Base-by-base conservation (phyloP, 2,329 filamentous ascomycete species). In the Neurospora sp. region DNA sequence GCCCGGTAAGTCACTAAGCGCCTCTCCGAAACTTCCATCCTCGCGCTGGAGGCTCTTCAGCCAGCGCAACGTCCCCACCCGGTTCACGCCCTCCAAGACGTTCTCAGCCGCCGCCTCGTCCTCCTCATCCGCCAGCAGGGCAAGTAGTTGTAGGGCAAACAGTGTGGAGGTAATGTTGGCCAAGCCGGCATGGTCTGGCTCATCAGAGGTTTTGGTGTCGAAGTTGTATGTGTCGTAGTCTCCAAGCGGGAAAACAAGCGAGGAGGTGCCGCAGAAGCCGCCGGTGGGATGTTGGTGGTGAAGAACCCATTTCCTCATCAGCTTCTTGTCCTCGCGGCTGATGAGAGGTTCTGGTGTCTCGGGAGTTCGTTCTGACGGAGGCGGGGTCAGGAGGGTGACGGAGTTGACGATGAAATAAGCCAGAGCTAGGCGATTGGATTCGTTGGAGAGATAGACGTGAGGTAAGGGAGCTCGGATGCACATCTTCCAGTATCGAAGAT, bases 21-120 rank as follows among this genome's bases (percentile, higher is more conserved):
- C 87, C 80, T 99, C 94, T 0, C 94, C 96, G 78, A 99, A 98
- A 76, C 93, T 96, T 1, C 96, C 96, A 78, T 98, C 92, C 0
- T 82, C 80, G 36, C 93, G 87, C 82, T 99, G 96, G 79, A 98
- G 80, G 68, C 79, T 85, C 69, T 82, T 85, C 73, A 99, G 80
- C 93, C 95, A 97, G 52, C 80, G 77, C 74, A 98, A 79, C 71
- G 91, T 91, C 71, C 87, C 86, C 52, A 76, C 82, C 70, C 92
- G 86, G 72, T 90, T 85, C 8, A 99, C 90, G 1, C 89, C 85
- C 3, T 82, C 80, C 74, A 93, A 86, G 0, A 85, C 85, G 2
- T 78, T 75, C 15, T 76, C 78, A 2, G 81, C 82, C 8, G 52
- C 52, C 23, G 52, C 23, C 7, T 62, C 52, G 10, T 71, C 70